Evolutionary conservation across 2,329 filamentous ascomycete genomes (phyloP), one percentile per base, ranked within the genome.

Genomic region (Xylariaceae sp.): DNA sequence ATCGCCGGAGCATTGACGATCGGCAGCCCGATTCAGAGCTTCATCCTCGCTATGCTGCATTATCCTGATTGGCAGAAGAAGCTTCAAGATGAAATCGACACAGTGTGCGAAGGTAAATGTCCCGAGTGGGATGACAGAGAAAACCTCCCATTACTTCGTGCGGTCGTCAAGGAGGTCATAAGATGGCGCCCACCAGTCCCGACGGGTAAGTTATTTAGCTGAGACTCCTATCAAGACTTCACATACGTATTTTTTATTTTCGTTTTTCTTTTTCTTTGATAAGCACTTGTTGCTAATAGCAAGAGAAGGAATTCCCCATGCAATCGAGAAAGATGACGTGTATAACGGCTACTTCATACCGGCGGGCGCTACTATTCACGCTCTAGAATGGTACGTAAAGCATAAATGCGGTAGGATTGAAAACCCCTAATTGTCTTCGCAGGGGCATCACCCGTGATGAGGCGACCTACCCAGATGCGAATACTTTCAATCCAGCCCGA

Each of bases 111-210:
- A 3, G 74, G 75, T 0, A 68, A 71, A 20, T 75, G 80, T 50
- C 80, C 81, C 0, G 70, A 73, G 50, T 79, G 80, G 72, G 72
- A 74, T 29, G 78, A 83, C 52, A 69, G 77, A 37, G 75, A 78
- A 42, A 73, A 72, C 21, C 56, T 82, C 43, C 80, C 79, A 3
- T 61, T 77, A 55, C 67, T 81, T 41, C 71, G 79, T 20, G 80
- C 80, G 1, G 73, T 78, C 9, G 75, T 82, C 40, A 80, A 81
- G 65, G 80, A 85, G 66, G 74, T 75, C 0, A 72, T 83, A 19
- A 74, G 82, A n/a, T 84, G 80, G 79, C 73, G 80, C 49, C 79
- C 80, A 23, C 79, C 80, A 3, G 80, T 83, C 9, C 80, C 81
- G 4, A 82, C 80, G 32, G 79, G 80, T 75, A 57, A 40, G 73